Evolutionary conservation across 2,329 filamentous ascomycete species (phyloP), one percentile per base, ranked within the genome.

Genomic region (Apiospora koreana): DNA sequence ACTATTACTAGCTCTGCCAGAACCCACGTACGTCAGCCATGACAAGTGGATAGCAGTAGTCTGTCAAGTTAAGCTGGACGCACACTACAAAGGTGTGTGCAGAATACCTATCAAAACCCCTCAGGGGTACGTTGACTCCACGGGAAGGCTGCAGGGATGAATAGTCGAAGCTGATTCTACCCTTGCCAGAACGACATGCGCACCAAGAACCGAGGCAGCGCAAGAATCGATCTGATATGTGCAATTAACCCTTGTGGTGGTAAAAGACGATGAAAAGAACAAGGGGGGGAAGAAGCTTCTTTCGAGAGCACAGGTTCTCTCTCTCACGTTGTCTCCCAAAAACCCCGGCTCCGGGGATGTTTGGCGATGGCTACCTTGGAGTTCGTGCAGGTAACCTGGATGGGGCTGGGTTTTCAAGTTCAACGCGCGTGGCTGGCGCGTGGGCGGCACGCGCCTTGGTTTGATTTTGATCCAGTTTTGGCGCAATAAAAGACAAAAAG

Each of bases 101-200:
- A 62, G 31, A 62, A 62, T 62, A n/a, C n/a, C 8, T 3, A 10
- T 41, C 18, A 18, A 25, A 50, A 28, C 54, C 66, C 66, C 66
- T 68, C 66, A 68, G 45, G 66, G 66, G 45, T 68, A 18, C 10
- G 23, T 50, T 31, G 66, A 38, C 54, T 54, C 31, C 43, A 38
- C 66, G 31, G 66, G 66, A 68, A 68, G 45, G 66, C 31, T 54
- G 45, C 66, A 68, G 66, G 66, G 66, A 68, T 68, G 31, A 3
- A 21, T 16, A 54, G 16, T 46, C 31, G 31, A 62, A 38, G 31
- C n/a, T n/a, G 54, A 28, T 25, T 45, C 25, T 14, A 68, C 28
- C 66, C 66, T 54, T 38, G 66, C 46, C 66, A 54, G 66, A 46
- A 68, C 45, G 31, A 14, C 42, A 38, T 62, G 31, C 54, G 9